Percentiles rank a stretch among this genome's conserved stretches.
Evolutionary conservation across 805 yeast genomes (phyloP).

Genomic region (Vanderwaltozyma tropicalis): DNA sequence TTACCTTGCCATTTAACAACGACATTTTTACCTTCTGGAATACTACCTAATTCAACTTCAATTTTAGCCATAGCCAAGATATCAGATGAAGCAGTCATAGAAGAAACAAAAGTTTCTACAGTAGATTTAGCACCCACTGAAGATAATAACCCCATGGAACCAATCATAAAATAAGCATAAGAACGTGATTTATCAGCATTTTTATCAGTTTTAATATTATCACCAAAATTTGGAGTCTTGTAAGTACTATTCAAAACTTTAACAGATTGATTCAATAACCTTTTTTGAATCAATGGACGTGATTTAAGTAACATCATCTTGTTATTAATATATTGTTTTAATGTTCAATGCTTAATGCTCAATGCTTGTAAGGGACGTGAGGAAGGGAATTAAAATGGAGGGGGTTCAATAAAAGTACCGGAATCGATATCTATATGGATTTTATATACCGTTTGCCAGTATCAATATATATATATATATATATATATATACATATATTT

Average conservation of each 20-base stretch:
- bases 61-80: constrained; percentile 99
- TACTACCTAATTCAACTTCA: constrained; percentile 85
- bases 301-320: too few species aligned
- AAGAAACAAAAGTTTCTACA: constrained; percentile 80
- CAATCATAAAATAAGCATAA: constrained; percentile 94
- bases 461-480: too few species aligned
- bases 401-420: too few species aligned
- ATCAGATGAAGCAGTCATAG: constrained; percentile 98
- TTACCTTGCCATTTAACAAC: constrained; percentile 99
- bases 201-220: constrained; percentile 60
- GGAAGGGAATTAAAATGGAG: too few species aligned
- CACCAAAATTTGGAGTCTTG: constrained; percentile 84
- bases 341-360: too few species aligned
- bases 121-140: constrained; percentile 96
- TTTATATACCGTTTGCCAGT: too few species aligned
- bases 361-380: too few species aligned
- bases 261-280: too few species aligned
- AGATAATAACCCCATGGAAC: constrained; percentile 79
- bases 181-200: constrained; percentile 72
- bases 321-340: too few species aligned
- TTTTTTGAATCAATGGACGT: too few species aligned
- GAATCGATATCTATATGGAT: too few species aligned
- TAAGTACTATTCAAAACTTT: constrained; percentile 33
- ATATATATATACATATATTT: too few species aligned
- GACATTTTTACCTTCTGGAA: constrained; percentile 96